Evolutionary conservation across 495 filamentous ascomycete species (phyloP).

Genomic region (Penicillium arizonense): DNA sequence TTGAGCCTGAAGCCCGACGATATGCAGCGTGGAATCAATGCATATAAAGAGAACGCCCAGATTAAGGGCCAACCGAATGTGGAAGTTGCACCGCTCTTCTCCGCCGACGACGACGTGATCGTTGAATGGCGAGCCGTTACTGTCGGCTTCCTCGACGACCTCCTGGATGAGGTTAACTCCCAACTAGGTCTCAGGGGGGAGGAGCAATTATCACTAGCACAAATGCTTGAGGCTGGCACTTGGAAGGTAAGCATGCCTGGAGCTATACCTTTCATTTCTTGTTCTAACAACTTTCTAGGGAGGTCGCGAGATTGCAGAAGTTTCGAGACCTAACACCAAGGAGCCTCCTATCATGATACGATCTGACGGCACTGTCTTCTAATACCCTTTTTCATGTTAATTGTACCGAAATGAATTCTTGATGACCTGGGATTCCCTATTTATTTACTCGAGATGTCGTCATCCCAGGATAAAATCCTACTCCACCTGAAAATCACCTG

Average conservation of each 20-base stretch:
- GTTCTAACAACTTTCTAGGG: conserved; percentile 58
- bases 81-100: conserved; percentile 65
- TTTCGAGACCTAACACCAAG: conserved; percentile 93
- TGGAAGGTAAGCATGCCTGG: conserved; percentile 67
- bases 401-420: conserved; percentile 27
- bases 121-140: conserved; percentile 70
- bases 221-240: conserved; percentile 69
- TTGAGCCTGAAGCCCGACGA: conserved; percentile 59
- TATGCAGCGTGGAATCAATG: conserved; percentile 59
- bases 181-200: conserved; percentile 52
- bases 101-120: conserved; percentile 64
- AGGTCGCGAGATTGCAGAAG: conserved; percentile 92
- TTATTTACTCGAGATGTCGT: conserved; percentile 1
- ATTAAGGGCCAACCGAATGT: conserved; percentile 71
- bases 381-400: conserved; percentile 34
- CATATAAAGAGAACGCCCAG: conserved; percentile 71
- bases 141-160: conserved; percentile 64
- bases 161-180: conserved; percentile 61
- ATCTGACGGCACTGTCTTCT: conserved; percentile 95
- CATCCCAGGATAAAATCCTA: too few relatives aligned
- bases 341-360: conserved; percentile 95
- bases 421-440: conserved; percentile 33
- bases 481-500: too few relatives aligned
- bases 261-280: not conserved
- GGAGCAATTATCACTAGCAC: conserved; percentile 58